These are phyloP conservation scores for Eucalyptus shirleyi DNA, from an alignment of 345 rosid species.

Conservation along the genomic window DNA sequence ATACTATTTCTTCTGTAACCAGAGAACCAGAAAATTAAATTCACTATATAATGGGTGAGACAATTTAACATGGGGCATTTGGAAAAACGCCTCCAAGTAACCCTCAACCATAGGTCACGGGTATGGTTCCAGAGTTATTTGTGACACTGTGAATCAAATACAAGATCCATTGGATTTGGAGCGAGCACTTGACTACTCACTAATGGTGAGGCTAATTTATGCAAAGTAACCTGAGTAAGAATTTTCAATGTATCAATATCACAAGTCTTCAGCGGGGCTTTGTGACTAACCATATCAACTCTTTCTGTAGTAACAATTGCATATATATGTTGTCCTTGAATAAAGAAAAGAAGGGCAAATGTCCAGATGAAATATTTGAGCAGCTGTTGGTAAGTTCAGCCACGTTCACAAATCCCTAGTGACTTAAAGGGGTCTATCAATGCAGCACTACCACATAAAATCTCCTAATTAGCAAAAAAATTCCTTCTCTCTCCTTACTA, in stretches of 20 bases:
- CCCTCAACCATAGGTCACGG: not conserved
- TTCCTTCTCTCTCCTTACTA: not conserved
- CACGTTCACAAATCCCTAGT: not conserved
- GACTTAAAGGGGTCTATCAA: not conserved
- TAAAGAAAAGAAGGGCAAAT: not conserved
- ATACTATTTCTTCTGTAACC: not conserved
- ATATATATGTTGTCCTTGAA: not conserved
- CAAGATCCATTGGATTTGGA: not conserved
- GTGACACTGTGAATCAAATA: not conserved
- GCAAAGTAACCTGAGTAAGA: not conserved
- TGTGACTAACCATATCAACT: not conserved
- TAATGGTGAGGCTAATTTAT: not conserved
- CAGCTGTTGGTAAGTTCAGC: not conserved
- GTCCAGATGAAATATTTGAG: not conserved
- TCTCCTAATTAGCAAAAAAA: not conserved
- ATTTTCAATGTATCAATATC: not conserved
- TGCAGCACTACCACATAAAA: not conserved
- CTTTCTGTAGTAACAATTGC: not conserved
- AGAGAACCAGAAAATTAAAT: not conserved
- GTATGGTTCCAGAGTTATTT: not conserved
- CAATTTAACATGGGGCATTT: not conserved
- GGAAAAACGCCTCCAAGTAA: not conserved
- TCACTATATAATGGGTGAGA: not conserved
- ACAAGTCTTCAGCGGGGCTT: not conserved
- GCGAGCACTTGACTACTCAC: not conserved